These are phyloP conservation scores for Austropuccinia psidii DNA, from an alignment of 1,284 basidiomycete species.

Conservation along the genomic window DNA sequence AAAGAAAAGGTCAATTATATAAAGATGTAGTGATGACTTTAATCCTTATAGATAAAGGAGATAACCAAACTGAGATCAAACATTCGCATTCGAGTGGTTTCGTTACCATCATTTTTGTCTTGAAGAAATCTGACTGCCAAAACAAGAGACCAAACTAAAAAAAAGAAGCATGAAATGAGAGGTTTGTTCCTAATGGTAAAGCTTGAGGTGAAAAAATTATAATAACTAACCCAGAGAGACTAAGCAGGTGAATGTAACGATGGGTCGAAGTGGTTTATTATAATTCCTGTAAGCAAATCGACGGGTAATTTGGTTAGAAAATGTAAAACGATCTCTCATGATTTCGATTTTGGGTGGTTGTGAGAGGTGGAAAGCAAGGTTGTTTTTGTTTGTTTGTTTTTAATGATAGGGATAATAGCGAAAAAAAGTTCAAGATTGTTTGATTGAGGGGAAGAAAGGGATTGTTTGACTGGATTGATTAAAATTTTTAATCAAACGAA, in stretches of 20 bases:
- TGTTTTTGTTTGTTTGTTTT: background rate
- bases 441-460: background rate
- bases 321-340: background rate
- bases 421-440: background rate
- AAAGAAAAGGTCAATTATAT: background rate
- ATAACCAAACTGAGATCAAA: conserved; percentile 33
- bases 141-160: conserved; percentile 30
- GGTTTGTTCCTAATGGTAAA: background rate
- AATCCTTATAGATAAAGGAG: background rate
- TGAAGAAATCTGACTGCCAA: conserved; percentile 31
- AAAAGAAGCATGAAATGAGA: background rate
- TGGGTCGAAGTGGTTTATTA: conserved; percentile 31
- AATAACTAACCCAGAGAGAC: conserved; percentile 23
- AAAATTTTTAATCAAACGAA: no score
- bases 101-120: conserved; percentile 17
- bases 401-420: background rate
- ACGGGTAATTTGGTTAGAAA: background rate
- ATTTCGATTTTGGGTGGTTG: background rate
- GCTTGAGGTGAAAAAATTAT: background rate
- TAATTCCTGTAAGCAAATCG: conserved; percentile 20
- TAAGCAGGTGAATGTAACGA: conserved; percentile 18
- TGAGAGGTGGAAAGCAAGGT: background rate
- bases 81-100: conserved; percentile 27
- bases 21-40: background rate
- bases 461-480: background rate